phyloP scores from a whole-genome alignment of 2,329 filamentous ascomycete species.

The Clonostachys byssicola region DNA sequence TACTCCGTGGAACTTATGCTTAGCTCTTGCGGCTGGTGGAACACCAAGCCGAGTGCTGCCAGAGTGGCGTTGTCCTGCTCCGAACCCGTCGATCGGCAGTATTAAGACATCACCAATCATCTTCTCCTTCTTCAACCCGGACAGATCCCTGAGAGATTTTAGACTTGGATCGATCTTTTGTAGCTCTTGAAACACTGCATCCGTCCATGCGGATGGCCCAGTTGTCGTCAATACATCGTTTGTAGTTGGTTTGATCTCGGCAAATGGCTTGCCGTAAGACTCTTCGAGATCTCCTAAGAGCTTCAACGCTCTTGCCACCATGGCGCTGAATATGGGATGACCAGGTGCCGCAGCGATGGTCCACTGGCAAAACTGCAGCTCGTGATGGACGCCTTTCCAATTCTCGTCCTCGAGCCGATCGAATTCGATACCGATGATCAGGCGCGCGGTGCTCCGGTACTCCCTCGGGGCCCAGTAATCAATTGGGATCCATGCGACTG shows the following conservation, averaged over 20 bases:
- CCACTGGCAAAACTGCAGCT: conserved; percentile 95
- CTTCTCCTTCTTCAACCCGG: conserved; percentile 76
- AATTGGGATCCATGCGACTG: conserved; percentile 72
- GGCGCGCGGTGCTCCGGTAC: conserved; percentile 71
- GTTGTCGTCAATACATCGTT: conserved; percentile 43
- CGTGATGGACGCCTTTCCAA: conserved; percentile 86
- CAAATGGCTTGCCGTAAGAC: conserved; percentile 65
- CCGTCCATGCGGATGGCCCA: conserved; percentile 91
- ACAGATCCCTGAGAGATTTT: conserved; percentile 54
- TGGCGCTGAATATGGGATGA: conserved; percentile 84
- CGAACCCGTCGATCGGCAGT: conserved; percentile 90
- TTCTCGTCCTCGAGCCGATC: conserved; percentile 88
- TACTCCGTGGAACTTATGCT: too few species aligned
- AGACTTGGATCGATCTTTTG: conserved; percentile 10
- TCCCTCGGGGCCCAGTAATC: conserved; percentile 84
- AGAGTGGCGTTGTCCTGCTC: conserved; percentile 16
- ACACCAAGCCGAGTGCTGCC: conserved; percentile 14
- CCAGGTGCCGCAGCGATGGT: conserved; percentile 95
- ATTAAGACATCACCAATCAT: conserved; percentile 92
- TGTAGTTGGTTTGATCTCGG: conserved; percentile 60
- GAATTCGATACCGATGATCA: conserved; percentile 93
- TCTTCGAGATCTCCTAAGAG: conserved; percentile 57
- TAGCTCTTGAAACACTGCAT: conserved; percentile 63
- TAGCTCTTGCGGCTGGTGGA: conserved; percentile 4
- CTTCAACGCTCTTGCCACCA: conserved; percentile 75